Evolutionary conservation across 768 basidiomycete genomes (phyloP).

Genomic region (Rhodotorula diobovata): DNA sequence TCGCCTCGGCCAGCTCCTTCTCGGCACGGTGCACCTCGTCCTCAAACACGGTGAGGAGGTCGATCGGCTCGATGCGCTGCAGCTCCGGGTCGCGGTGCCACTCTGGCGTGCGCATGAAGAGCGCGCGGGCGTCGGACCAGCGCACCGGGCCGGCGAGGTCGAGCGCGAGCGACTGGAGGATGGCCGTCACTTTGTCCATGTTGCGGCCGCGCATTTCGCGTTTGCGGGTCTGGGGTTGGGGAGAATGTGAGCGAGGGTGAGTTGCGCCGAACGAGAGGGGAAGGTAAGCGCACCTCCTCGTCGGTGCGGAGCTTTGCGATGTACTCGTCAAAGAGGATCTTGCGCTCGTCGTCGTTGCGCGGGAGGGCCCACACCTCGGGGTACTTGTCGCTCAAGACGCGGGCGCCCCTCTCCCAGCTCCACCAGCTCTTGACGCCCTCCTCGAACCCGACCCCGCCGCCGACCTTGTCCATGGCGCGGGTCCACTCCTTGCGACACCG

Average conservation of each 20-base stretch:
- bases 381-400: constrained; percentile 75
- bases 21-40: constrained; percentile 86
- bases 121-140: constrained; percentile 77
- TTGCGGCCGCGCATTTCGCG: constrained; percentile 59
- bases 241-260: not conserved
- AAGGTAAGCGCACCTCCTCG: constrained; percentile 66
- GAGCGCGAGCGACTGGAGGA: constrained; percentile 82
- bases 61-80: constrained; percentile 76
- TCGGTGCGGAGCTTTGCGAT: constrained; percentile 75
- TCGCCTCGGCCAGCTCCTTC: constrained; percentile 83
- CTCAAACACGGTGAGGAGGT: constrained; percentile 88
- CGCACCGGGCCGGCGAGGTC: constrained; percentile 73
- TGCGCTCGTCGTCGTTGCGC: constrained; percentile 76
- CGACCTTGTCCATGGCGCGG: constrained; percentile 88
- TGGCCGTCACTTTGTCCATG: constrained; percentile 70
- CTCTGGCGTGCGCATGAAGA: constrained; percentile 69
- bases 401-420: constrained; percentile 39
- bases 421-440: constrained; percentile 57
- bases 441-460: constrained; percentile 68
- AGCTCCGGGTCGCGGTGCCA: constrained; percentile 75
- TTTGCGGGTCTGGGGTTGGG: constrained; percentile 62
- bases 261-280: too few species aligned
- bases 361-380: constrained; percentile 62
- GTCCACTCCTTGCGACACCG: constrained; percentile 61
- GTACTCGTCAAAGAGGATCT: constrained; percentile 85